Evolutionary conservation across 768 basidiomycete species (phyloP), one percentile per base, ranked within the genome.

Genomic region (Chlorophyllum brunneum): DNA sequence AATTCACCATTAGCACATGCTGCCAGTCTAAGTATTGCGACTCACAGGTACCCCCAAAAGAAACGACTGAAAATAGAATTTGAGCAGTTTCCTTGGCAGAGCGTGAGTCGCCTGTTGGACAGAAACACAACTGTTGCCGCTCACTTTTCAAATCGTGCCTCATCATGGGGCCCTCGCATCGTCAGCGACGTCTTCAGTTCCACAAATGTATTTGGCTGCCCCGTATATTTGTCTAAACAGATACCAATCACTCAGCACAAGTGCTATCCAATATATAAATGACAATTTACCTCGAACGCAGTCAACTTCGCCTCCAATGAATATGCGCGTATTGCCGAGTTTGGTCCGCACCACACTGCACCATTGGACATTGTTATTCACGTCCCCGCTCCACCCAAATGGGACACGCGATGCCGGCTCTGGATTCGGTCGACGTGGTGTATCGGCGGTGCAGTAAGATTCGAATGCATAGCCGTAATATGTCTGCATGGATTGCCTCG

Each of bases 381-480:
- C 90, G 54, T 88, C 84, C 0, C 85, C 85, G 48, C 88, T 79
- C 87, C 86, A 92, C 1, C 84, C 86, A 2, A 63, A 55, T n/a
- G 71, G 71, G 27, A 65, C 65, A 11, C 67, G 64, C 11, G 65
- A 56, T 15, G 41, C 49, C 38, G 60, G 46, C 11, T 31, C 30
- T 34, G 37, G 47, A n/a, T 58, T 59, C 62, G 55, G 57, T 61
- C 24, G 37, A n/a, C 60, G 63, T 7, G 74, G 75, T 1, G 64
- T 63, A 16, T 73, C 71, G 3, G 75, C 72, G 11, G 92, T 94
- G 66, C 88, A 92, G 60, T 85, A 95, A 13, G 90, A 88, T 64
- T 95, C 92, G 58, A 95, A 95, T 0, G 91, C 80, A 65, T 94
- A 94, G 15, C 91, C 92, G 64, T 85, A 90, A 65, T 95, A 95